Conservation (phyloP, 1,139 yeast genomes). For the Candida gigantensis region DNA sequence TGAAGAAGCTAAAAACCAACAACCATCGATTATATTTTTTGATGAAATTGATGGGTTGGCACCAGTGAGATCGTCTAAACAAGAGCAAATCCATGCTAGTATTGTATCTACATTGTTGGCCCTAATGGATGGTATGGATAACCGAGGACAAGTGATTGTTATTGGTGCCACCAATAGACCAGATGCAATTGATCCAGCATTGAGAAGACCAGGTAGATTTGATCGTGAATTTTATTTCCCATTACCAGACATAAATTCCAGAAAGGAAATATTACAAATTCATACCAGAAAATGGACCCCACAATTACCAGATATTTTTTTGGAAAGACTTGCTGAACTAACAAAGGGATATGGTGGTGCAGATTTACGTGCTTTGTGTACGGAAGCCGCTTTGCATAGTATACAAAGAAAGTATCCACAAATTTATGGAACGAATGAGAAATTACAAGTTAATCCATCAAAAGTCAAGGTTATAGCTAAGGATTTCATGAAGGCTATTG, state of each 20-base stretch:
- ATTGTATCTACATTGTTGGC: slow-evolving; percentile 94
- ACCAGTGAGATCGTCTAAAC: slow-evolving; percentile 94
- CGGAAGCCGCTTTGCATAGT: slow-evolving; percentile 91
- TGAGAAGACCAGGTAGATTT: slow-evolving; percentile 95
- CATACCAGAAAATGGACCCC: slow-evolving; percentile 93
- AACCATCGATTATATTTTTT: slow-evolving; percentile 92
- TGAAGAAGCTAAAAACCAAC: slow-evolving; percentile 95
- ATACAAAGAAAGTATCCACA: slow-evolving; percentile 94
- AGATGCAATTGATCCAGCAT: slow-evolving; percentile 95
- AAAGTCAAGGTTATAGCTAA: slow-evolving; percentile 75
- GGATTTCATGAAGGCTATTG: slow-evolving; percentile 86
- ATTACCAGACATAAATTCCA: slow-evolving; percentile 78
- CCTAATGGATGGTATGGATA: slow-evolving; percentile 99
- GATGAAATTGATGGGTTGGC: slow-evolving; percentile 99
- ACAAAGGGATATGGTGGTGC: slow-evolving; percentile 99
- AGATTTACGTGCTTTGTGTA: slow-evolving; percentile 88
- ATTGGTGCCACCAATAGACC: slow-evolving; percentile 99
- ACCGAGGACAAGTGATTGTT: slow-evolving; percentile 92
- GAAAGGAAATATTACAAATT: slow-evolving; percentile 75
- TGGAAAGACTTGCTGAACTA: slow-evolving; percentile 68
- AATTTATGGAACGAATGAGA: slow-evolving; percentile 76
- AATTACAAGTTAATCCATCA: slow-evolving; percentile 70
- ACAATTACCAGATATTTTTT: slow-evolving; percentile 56
- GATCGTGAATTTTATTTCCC: slow-evolving; percentile 97
- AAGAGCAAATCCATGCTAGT: slow-evolving; percentile 97